These are phyloP conservation scores for Podospora bellae-mahoneyi DNA, from an alignment of 495 filamentous ascomycete species.

Conservation along the genomic window DNA sequence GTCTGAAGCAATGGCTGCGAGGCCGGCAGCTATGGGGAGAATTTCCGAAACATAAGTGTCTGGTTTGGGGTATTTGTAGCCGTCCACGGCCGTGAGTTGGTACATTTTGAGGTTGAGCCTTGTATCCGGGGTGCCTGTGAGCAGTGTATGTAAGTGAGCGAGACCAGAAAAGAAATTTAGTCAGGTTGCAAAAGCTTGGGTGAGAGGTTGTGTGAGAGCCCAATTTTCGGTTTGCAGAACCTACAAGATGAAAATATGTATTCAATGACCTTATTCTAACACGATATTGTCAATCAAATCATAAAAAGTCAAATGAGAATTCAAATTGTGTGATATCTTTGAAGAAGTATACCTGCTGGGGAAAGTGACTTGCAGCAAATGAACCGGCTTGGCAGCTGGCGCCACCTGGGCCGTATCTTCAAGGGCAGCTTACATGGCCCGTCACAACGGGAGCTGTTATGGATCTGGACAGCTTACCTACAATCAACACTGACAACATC, in stretches of 20 bases:
- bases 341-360: not conserved
- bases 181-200: not conserved
- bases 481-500: constrained; percentile 1
- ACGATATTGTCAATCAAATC: not conserved
- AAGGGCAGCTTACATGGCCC: not conserved
- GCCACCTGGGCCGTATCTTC: not conserved
- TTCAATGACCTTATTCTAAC: too few relatives aligned
- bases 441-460: not conserved
- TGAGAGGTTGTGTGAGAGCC: not conserved
- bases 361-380: not conserved
- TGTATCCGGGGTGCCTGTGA: not conserved
- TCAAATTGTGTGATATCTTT: not conserved
- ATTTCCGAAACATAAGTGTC: constrained; percentile 53
- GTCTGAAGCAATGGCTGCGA: constrained; percentile 51
- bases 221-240: not conserved
- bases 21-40: constrained; percentile 41
- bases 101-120: constrained; percentile 39
- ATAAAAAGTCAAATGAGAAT: too few relatives aligned
- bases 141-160: not conserved
- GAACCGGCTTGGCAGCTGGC: not conserved
- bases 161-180: not conserved
- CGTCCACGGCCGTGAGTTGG: constrained; percentile 38
- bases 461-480: constrained; percentile 9
- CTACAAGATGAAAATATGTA: not conserved
- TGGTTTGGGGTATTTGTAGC: constrained; percentile 42